Evolutionary conservation across 108 stramenopile genomes (phyloP), one percentile per base, ranked within the genome.

Genomic region (Bacterosira constricta): DNA sequence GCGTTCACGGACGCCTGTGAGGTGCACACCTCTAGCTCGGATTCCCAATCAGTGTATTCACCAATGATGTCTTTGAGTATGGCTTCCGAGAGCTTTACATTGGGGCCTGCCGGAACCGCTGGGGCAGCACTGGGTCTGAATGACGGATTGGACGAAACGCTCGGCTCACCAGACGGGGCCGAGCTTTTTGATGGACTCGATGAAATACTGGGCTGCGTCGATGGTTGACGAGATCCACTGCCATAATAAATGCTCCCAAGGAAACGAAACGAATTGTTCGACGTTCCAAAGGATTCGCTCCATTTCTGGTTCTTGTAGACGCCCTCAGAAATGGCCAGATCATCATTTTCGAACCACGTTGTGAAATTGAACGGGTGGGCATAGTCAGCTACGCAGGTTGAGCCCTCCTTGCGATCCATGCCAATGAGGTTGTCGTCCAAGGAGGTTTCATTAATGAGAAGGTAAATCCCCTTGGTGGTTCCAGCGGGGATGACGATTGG

Each of bases 241-340:
- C 38, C 11, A 11, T 39, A 11, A 7, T 11, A 39, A 39, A 7
- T 18, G 5, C 15, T 6, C 47, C 17, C 17, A 49, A 49, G 13
- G 47, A 49, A 17, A 5, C 47, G 47, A 13, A 10, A 18, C 47
- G 17, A 17, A 13, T 49, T 49, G 17, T 18, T 6, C n/a, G 29
- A 11, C 12, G 26, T 27, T 41, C 63, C 63, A 6, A 65, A 30
- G 30, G 63, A 65, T 10, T 47, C 4, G 27, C 30, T 35, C 63
- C 63, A 65, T 36, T 4, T 4, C 34, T 65, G n/a, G n/a, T n/a
- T 49, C 46, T 65, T 65, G 63, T 65, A 65, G n/a, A 65, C 17
- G 13, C 63, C 63, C 37, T 65, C 45, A 35, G 41, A 50, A 7
- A 65, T 35, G 6, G 49, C 31, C 9, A 65, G 21, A 35, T 44